phyloP scores from a whole-genome alignment of 2,329 filamentous ascomycete species.

The Hysterium pulicare region DNA sequence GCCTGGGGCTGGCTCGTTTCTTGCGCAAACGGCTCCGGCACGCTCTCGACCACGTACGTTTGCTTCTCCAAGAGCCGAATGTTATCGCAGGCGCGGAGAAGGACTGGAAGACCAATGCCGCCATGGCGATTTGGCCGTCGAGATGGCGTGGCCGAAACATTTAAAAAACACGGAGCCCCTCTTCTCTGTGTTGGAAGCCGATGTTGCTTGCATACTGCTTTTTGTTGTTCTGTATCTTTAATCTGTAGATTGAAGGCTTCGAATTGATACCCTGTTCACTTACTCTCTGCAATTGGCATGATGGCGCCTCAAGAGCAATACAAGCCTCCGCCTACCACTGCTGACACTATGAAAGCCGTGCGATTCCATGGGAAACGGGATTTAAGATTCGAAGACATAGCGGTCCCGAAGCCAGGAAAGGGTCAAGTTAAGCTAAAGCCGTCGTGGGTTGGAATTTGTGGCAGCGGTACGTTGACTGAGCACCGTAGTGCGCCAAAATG shows the following conservation, averaged over 20 bases:
- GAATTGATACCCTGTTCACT: background rate
- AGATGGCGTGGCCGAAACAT: no score
- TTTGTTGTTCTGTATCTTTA: background rate
- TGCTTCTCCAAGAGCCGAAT: no score
- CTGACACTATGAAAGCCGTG: conserved; percentile 44
- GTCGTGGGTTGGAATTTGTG: conserved; percentile 43
- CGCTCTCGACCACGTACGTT: no score
- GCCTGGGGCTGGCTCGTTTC: no score
- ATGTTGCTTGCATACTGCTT: no score
- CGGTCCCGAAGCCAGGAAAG: conserved; percentile 37
- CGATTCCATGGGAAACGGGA: conserved; percentile 46
- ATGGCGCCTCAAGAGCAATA: conserved; percentile 11
- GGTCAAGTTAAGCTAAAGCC: conserved; percentile 44
- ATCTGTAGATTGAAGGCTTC: background rate
- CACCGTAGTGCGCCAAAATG: background rate
- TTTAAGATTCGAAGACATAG: conserved; percentile 42
- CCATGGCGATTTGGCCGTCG: no score
- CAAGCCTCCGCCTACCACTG: conserved; percentile 14
- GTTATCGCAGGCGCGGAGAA: no score
- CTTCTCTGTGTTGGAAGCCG: no score
- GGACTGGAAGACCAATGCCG: no score
- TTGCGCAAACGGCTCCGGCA: no score
- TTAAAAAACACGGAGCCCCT: no score
- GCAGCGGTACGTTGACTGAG: conserved; percentile 25
- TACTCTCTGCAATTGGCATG: conserved; percentile 1